These are phyloP conservation scores for Vachellia collinsii DNA, from an alignment of 306 rosid species.

Conservation along the genomic window DNA sequence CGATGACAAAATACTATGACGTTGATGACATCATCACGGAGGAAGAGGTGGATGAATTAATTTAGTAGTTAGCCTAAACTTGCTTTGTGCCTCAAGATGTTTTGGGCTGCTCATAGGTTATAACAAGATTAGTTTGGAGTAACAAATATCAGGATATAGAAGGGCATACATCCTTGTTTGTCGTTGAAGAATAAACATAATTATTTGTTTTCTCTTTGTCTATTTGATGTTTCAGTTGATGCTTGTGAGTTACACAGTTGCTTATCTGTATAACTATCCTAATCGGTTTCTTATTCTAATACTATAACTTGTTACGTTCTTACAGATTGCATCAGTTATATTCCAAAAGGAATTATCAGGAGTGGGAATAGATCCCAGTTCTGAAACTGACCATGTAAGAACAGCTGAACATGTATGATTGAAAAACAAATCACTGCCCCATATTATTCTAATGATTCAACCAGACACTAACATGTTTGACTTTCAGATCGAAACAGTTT, in stretches of 20 bases:
- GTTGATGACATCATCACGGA: no score
- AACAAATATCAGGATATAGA: not conserved
- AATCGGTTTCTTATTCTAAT: conserved; percentile 30
- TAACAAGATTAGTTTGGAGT: not conserved
- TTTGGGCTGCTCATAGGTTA: conserved; percentile 13
- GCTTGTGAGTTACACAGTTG: not conserved
- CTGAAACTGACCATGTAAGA: conserved; percentile 76
- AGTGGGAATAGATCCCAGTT: conserved; percentile 88
- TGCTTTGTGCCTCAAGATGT: not conserved
- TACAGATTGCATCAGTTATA: conserved; percentile 67
- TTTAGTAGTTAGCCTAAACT: conserved; percentile 22
- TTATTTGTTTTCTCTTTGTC: not conserved
- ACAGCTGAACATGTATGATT: no score
- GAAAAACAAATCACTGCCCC: no score
- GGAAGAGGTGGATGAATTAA: not conserved
- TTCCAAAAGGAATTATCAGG: conserved; percentile 84
- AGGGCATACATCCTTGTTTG: not conserved
- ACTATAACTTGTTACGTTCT: conserved; percentile 20
- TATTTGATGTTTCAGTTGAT: not conserved
- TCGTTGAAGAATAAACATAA: not conserved
- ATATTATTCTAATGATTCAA: conserved; percentile 36
- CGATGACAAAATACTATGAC: no score
- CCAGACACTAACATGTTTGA: conserved; percentile 42
- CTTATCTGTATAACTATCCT: not conserved
- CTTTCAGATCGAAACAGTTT: conserved; percentile 83